Evolutionary conservation across 306 rosid species (phyloP).

Genomic region (Corylus americana): DNA sequence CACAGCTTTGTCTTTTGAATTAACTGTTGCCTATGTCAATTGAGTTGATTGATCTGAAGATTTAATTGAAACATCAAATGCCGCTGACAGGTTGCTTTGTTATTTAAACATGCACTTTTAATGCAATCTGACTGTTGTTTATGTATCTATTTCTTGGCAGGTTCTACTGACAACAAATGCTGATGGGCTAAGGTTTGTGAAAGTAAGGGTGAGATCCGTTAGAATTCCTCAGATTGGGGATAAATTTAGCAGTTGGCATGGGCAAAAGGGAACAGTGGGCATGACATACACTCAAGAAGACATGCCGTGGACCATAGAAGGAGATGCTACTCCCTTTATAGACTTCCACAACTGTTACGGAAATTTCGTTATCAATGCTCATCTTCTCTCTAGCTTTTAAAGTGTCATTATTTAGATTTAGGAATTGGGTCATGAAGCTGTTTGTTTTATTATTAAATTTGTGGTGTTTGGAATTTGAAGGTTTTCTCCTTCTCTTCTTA

Average conservation of each 20-base stretch:
- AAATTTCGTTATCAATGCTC: not conserved
- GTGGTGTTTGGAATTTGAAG: not conserved
- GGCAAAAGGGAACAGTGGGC: conserved; percentile 97
- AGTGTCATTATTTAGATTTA: not conserved
- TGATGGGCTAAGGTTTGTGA: conserved; percentile 96
- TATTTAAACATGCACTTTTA: not conserved
- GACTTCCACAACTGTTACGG: conserved; percentile 3
- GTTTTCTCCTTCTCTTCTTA: not conserved
- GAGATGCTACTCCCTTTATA: conserved; percentile 3
- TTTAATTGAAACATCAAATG: not conserved
- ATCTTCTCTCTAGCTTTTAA: not conserved
- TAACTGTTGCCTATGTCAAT: not conserved
- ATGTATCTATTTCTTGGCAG: conserved; percentile 35
- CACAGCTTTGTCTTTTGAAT: not conserved
- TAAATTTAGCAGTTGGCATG: conserved; percentile 96
- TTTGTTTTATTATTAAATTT: not conserved
- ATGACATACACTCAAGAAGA: conserved; percentile 99
- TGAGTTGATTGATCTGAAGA: not conserved
- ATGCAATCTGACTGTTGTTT: conserved; percentile 8
- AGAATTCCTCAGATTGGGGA: conserved; percentile 98
- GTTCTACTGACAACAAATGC: conserved; percentile 97
- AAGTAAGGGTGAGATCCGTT: conserved; percentile 95
- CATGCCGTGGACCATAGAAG: conserved; percentile 99
- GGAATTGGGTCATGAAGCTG: not conserved
- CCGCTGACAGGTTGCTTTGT: not conserved